A percentile compares a stretch with the other conserved stretches of the same genome.
Evolutionary conservation across 169 alveolate genomes (phyloP).

Genomic region (Plasmodium vivax): DNA sequence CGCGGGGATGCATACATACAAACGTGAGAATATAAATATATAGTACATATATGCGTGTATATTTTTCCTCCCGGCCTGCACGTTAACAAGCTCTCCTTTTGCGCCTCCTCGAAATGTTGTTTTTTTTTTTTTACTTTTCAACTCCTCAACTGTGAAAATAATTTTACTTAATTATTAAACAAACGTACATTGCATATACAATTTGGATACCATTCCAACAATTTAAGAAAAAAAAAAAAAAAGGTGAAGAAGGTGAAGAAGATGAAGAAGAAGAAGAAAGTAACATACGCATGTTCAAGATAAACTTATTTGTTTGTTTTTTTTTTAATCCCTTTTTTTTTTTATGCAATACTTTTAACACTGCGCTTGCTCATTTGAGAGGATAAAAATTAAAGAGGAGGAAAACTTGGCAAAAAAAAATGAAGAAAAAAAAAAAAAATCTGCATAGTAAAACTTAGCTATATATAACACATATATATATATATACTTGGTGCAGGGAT

Average conservation of each 20-base stretch:
- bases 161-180: not conserved
- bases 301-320: not conserved
- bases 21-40: not conserved
- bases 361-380: not conserved
- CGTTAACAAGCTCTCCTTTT: not conserved
- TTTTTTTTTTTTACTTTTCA: not conserved
- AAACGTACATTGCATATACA: not conserved
- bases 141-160: not conserved
- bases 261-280: not conserved
- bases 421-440: not conserved
- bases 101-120: not conserved
- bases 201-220: slow-evolving; percentile 2
- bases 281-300: not conserved
- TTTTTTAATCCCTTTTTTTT: not conserved
- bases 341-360: not conserved
- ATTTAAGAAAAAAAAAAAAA: not conserved
- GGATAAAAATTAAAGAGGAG: not conserved
- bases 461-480: not conserved
- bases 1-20: not conserved
- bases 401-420: not conserved
- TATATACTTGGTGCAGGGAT: not conserved
- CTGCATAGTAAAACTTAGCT: not conserved
- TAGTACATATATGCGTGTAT: not conserved
- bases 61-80: not conserved
- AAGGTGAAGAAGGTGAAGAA: too few relatives aligned